Conservation (phyloP, 2,329 filamentous ascomycete genomes). For the Penicillium sp. region DNA sequence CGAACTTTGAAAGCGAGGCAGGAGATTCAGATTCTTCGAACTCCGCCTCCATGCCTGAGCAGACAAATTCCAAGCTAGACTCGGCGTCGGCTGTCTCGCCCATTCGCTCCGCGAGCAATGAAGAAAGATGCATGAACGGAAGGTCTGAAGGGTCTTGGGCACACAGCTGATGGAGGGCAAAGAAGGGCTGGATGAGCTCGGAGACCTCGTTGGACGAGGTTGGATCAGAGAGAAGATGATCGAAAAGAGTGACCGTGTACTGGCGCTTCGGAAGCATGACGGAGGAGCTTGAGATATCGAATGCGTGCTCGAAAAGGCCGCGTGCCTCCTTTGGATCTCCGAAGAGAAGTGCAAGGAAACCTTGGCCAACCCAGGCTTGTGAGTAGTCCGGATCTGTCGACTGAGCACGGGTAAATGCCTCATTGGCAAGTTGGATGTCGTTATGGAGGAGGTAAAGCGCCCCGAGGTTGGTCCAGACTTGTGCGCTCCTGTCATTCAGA, state of each 20-base stretch:
- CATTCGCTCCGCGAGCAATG: slow-evolving; percentile 78
- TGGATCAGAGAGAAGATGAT: slow-evolving; percentile 66
- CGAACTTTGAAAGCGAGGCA: slow-evolving; percentile 70
- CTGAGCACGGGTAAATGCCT: slow-evolving; percentile 85
- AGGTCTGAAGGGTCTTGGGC: slow-evolving; percentile 69
- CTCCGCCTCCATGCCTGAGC: slow-evolving; percentile 68
- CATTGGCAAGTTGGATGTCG: slow-evolving; percentile 81
- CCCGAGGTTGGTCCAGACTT: slow-evolving; percentile 87
- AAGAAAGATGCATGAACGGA: slow-evolving; percentile 71
- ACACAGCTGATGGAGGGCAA: slow-evolving; percentile 79
- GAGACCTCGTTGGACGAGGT: slow-evolving; percentile 54
- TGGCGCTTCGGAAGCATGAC: slow-evolving; percentile 71
- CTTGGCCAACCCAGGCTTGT: slow-evolving; percentile 91
- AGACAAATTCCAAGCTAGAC: slow-evolving; percentile 63
- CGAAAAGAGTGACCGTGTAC: slow-evolving; percentile 79
- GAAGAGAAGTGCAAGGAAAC: slow-evolving; percentile 73
- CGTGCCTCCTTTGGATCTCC: slow-evolving; percentile 76
- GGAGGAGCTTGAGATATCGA: slow-evolving; percentile 82
- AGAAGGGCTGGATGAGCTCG: slow-evolving; percentile 76
- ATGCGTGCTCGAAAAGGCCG: slow-evolving; percentile 86
- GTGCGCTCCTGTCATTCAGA: slow-evolving; percentile 81
- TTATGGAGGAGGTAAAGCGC: slow-evolving; percentile 80
- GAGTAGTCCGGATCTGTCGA: slow-evolving; percentile 92
- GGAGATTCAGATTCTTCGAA: slow-evolving; percentile 82
- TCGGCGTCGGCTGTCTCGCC: slow-evolving; percentile 66